Percentiles rank a stretch among this genome's conserved stretches.
Conservation (phyloP, 2,329 filamentous ascomycete genomes). For the Xylariales sp. region DNA sequence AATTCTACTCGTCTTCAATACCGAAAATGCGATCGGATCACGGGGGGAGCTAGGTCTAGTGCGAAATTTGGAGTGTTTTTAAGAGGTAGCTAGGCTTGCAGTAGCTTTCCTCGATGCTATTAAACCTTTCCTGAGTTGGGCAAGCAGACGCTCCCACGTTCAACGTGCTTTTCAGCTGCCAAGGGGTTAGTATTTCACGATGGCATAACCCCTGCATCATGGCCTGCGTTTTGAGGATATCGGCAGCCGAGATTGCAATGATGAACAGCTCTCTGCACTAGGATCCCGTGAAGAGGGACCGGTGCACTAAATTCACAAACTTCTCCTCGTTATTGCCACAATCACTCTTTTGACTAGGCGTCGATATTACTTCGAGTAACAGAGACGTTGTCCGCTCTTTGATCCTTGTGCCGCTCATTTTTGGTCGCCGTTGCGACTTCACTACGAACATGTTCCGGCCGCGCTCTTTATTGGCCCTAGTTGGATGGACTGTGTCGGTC, state of each 20-base stretch:
- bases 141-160: constrained; percentile 22
- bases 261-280: not conserved
- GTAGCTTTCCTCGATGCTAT: constrained; percentile 5
- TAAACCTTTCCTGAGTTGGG: constrained; percentile 26
- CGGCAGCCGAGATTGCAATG: constrained; percentile 25
- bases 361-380: not conserved
- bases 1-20: not conserved
- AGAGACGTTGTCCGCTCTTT: constrained; percentile 20
- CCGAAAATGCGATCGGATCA: not conserved
- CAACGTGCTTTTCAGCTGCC: constrained; percentile 36
- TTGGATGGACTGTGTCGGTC: constrained; percentile 34
- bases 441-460: constrained; percentile 24
- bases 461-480: constrained; percentile 29
- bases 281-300: not conserved
- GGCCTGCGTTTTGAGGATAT: constrained; percentile 22
- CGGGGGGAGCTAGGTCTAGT: not conserved
- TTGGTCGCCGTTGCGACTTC: constrained; percentile 27
- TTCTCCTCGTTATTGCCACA: constrained; percentile 13
- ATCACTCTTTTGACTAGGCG: constrained; percentile 26
- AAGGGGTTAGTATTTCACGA: constrained; percentile 21
- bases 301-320: constrained; percentile 1
- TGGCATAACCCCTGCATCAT: constrained; percentile 28
- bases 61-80: not conserved
- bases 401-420: constrained; percentile 30
- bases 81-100: constrained; percentile 1